Evolutionary conservation across 768 basidiomycete species (phyloP).

Genomic region (Naematelia aurantialba): DNA sequence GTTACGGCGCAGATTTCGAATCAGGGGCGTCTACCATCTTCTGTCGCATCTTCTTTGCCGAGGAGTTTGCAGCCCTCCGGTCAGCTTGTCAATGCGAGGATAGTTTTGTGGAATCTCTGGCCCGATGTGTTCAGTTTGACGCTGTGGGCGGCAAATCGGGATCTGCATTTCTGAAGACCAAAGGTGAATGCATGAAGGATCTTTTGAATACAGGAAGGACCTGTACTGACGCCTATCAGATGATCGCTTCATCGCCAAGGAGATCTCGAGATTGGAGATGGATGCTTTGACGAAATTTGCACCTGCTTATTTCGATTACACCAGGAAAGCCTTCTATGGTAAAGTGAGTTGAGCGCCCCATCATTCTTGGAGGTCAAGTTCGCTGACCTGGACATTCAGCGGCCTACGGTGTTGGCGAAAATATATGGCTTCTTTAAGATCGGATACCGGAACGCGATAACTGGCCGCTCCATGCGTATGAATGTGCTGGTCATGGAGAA

Average conservation of each 20-base stretch:
- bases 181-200: conserved; percentile 62
- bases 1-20: conserved; percentile 65
- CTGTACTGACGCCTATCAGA: conserved; percentile 56
- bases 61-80: conserved; percentile 91
- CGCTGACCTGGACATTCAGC: conserved; percentile 61
- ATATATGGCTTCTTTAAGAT: conserved; percentile 96
- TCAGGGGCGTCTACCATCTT: conserved; percentile 85
- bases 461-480: conserved; percentile 84
- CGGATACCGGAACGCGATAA: conserved; percentile 75
- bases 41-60: conserved; percentile 90
- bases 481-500: conserved; percentile 96
- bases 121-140: conserved; percentile 94
- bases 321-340: conserved; percentile 85
- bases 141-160: conserved; percentile 94
- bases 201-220: no score
- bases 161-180: conserved; percentile 91
- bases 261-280: conserved; percentile 81
- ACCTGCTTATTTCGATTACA: conserved; percentile 95
- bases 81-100: conserved; percentile 89
- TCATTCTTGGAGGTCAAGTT: background rate
- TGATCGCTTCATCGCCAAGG: conserved; percentile 97
- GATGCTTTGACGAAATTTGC: conserved; percentile 96
- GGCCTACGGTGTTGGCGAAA: conserved; percentile 90
- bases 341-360: conserved; percentile 58
- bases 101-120: conserved; percentile 87